A percentile compares a stretch with the other conserved stretches of the same genome.
These are phyloP conservation scores for Holtermanniella nyarrowii DNA, from an alignment of 768 basidiomycete genomes.

Conservation along the genomic window DNA sequence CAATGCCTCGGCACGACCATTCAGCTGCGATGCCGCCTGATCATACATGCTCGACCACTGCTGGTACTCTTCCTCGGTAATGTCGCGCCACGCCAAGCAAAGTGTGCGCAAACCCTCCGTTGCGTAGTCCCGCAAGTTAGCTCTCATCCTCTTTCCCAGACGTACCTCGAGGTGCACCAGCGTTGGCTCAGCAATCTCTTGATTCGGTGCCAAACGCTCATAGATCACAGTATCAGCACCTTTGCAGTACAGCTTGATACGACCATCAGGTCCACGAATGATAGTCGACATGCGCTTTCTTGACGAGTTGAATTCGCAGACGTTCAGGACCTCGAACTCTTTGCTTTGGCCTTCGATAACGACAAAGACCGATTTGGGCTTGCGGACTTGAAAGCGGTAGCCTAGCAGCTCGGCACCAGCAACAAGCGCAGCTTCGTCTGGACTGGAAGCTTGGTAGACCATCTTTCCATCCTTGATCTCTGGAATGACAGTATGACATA, in stretches of 20 bases:
- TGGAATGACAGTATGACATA: constrained; percentile 97
- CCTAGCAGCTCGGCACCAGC: constrained; percentile 84
- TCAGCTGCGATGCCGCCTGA: constrained; percentile 83
- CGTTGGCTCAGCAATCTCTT: constrained; percentile 72
- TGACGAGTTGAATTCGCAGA: constrained; percentile 98
- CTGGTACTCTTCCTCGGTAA: constrained; percentile 77
- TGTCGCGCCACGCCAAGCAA: constrained; percentile 89
- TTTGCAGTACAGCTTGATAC: constrained; percentile 90
- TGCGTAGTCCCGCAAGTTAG: constrained; percentile 77
- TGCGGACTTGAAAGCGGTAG: constrained; percentile 86
- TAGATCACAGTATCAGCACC: constrained; percentile 97
- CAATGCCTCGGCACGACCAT: constrained; percentile 81
- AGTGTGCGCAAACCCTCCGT: constrained; percentile 93
- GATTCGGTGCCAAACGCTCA: constrained; percentile 69
- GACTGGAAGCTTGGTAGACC: constrained; percentile 89
- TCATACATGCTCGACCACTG: constrained; percentile 83
- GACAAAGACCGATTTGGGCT: constrained; percentile 90
- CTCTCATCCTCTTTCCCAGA: constrained; percentile 6
- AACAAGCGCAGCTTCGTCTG: constrained; percentile 93
- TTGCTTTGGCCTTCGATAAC: constrained; percentile 59
- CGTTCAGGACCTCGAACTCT: constrained; percentile 86
- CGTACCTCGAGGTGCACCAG: constrained; percentile 77
- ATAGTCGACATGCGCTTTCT: constrained; percentile 97
- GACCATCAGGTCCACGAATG: constrained; percentile 73
- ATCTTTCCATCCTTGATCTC: constrained; percentile 80